Evolutionary conservation across 352 stramenopile species (phyloP).

Genomic region (Elongisporangium senticosum): DNA sequence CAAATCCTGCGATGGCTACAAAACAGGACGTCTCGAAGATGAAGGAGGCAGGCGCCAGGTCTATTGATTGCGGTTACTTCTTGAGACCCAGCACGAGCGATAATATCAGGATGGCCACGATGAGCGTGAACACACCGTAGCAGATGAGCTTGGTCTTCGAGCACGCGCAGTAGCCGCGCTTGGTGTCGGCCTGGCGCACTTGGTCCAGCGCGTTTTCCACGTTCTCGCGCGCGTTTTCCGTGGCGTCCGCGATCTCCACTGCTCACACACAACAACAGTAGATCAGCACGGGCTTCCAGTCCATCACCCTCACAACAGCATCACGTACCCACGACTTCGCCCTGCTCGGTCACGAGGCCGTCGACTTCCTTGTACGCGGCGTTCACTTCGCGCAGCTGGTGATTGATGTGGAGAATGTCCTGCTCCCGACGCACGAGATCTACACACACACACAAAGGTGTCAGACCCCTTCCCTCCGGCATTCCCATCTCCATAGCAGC

Average conservation of each 20-base stretch:
- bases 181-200: conserved; percentile 47
- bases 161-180: conserved; percentile 45
- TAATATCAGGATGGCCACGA: conserved; percentile 44
- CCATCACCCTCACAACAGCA: conserved; percentile 2
- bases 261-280: conserved; percentile 7
- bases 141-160: conserved; percentile 62
- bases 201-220: conserved; percentile 41
- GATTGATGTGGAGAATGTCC: conserved; percentile 70
- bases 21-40: background rate
- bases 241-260: conserved; percentile 63
- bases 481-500: background rate
- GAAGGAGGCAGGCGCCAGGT: background rate
- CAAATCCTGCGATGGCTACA: no score
- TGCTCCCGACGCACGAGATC: conserved; percentile 55
- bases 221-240: conserved; percentile 39
- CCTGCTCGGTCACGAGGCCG: conserved; percentile 52
- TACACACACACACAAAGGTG: conserved; percentile 11
- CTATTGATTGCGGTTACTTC: conserved; percentile 13
- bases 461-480: background rate
- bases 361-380: conserved; percentile 62
- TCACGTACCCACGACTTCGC: conserved; percentile 54
- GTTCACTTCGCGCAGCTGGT: conserved; percentile 63
- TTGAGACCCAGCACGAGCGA: conserved; percentile 35
- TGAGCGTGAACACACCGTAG: conserved; percentile 36
- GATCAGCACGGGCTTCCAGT: background rate